Conservation (phyloP, 371 early-diverging fungal genomes). For the Blakeslea trispora region DNA sequence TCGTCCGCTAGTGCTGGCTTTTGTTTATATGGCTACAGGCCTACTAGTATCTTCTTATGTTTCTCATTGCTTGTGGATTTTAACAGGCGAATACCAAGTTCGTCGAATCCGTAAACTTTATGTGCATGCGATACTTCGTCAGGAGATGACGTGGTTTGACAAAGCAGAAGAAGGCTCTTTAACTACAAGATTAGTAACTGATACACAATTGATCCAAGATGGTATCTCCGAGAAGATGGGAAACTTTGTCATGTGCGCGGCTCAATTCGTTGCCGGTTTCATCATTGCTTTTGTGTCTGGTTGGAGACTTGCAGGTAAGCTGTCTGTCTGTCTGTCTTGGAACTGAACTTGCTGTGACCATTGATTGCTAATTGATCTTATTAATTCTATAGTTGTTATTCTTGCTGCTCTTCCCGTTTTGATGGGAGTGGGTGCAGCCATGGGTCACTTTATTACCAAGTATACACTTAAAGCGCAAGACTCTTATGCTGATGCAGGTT, state of each 20-base stretch:
- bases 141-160: slow-evolving; percentile 91
- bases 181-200: slow-evolving; percentile 68
- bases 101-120: slow-evolving; percentile 65
- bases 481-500: slow-evolving; percentile 78
- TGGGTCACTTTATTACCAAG: slow-evolving; percentile 64
- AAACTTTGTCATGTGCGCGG: slow-evolving; percentile 57
- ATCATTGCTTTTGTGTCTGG: slow-evolving; percentile 80
- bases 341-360: too few species aligned
- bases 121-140: slow-evolving; percentile 74
- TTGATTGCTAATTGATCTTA: neutral
- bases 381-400: slow-evolving; percentile 53
- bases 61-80: slow-evolving; percentile 33
- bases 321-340: slow-evolving; percentile 20
- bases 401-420: slow-evolving; percentile 63
- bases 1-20: slow-evolving; percentile 24
- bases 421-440: slow-evolving; percentile 40
- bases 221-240: slow-evolving; percentile 85
- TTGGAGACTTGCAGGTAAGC: slow-evolving; percentile 54
- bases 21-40: slow-evolving; percentile 36
- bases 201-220: slow-evolving; percentile 75
- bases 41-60: slow-evolving; percentile 29
- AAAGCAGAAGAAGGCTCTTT: slow-evolving; percentile 59
- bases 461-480: slow-evolving; percentile 28
- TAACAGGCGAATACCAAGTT: slow-evolving; percentile 42
- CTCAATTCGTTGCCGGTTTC: slow-evolving; percentile 79